Conservation (phyloP, 345 rosid genomes). For the Citrus cavaleriei region DNA sequence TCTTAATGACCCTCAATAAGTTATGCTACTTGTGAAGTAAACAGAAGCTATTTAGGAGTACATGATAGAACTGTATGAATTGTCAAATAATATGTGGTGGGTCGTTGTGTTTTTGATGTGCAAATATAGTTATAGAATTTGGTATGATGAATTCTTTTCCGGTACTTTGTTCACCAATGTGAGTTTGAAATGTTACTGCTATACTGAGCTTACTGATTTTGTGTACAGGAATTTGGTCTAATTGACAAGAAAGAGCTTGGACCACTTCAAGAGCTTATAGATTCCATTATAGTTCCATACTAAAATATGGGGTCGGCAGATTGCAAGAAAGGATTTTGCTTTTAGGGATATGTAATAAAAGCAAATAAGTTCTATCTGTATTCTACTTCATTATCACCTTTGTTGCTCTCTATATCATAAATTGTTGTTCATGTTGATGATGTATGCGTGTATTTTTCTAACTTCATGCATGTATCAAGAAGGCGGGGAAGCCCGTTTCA, state of each 20-base stretch:
- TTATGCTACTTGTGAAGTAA: background rate
- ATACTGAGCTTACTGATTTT: background rate
- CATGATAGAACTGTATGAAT: background rate
- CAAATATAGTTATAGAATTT: background rate
- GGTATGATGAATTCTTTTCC: background rate
- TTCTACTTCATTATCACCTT: background rate
- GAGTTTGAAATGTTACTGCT: background rate
- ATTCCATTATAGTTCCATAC: constrained; percentile 78
- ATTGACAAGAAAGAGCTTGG: constrained; percentile 98
- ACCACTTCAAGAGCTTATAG: constrained; percentile 93
- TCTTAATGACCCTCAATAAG: no score
- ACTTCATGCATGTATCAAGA: background rate
- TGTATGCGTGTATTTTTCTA: background rate
- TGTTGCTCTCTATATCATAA: background rate
- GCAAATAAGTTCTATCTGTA: background rate
- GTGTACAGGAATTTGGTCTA: constrained; percentile 81
- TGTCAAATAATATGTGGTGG: background rate
- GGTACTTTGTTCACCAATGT: background rate
- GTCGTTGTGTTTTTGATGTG: background rate
- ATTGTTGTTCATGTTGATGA: background rate
- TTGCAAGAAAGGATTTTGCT: background rate
- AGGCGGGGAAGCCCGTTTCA: background rate
- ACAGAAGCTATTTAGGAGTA: background rate
- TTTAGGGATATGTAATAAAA: background rate
- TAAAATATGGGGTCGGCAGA: constrained; percentile 21